Evolutionary conservation across 1,139 yeast species (phyloP), one percentile per base, ranked within the genome.

Genomic region (Taiozyma onychis): DNA sequence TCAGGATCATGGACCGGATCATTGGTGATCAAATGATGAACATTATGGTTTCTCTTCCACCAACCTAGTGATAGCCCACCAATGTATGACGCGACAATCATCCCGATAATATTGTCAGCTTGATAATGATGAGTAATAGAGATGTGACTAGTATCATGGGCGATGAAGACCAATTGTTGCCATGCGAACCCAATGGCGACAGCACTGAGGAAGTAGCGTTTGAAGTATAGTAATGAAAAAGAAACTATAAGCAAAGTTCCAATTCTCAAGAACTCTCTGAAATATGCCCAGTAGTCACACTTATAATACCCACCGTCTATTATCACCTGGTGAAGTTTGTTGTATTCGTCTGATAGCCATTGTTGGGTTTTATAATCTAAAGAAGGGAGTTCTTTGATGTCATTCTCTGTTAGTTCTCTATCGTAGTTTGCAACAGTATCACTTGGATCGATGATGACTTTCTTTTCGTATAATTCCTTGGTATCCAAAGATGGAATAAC

Each of bases 1-100:
- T 89, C 97, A 0, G 97, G 97, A 63, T 90, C 97, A 65, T 89
- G 96, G 1, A 85, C 85, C 0, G 97, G 97, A 62, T 89, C 96
- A 66, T 89, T 89, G 16, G 97, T 86, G 49, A 89, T 77, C 51
- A 89, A 70, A 67, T 89, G 97, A 65, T 90, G 97, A 24, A 89
- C 95, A 65, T 89, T 89, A 67, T 89, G 97, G 66, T 87, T 89
- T 48, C 93, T 75, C 62, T 89, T 90, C 97, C 97, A 89, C 97
- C 97, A 89, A 2, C 96, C 96, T 39, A 88, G 66, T 48, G 96
- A 87, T 48, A 89, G 72, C 0, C 97, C 97, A n/a, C 97, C 97
- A 51, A 83, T 68, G 73, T 78, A 88, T 57, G 87, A 81, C 2
- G 96, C 96, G 47, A 89, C 72, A 1, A 81, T 43, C 67, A 83